Evolutionary conservation across 805 yeast genomes (phyloP).

Genomic region (Hanseniaspora taiwanica): DNA sequence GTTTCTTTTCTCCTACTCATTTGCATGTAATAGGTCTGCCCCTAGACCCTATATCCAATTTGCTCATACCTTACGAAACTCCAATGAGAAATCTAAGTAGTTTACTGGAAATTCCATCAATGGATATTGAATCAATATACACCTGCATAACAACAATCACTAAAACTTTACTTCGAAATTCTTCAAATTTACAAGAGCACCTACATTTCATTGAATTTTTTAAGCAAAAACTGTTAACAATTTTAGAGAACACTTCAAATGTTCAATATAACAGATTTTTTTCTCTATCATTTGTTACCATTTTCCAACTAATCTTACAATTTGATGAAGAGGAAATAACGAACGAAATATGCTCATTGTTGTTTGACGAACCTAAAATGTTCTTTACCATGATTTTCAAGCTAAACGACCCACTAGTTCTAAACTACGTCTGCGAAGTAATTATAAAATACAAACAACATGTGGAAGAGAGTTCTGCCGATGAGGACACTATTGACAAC

Average conservation of each 20-base stretch:
- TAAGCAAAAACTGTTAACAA: background rate
- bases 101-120: background rate
- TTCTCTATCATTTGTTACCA: background rate
- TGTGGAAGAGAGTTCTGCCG: constrained; percentile 8
- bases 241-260: background rate
- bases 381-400: background rate
- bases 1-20: too few species aligned
- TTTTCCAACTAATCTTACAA: background rate
- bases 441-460: constrained; percentile 8
- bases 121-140: background rate
- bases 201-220: background rate
- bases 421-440: constrained; percentile 14
- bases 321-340: background rate
- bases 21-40: too few species aligned
- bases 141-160: background rate
- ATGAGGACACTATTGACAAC: constrained; percentile 10
- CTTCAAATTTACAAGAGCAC: background rate
- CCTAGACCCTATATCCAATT: too few species aligned
- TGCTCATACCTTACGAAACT: background rate
- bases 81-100: background rate
- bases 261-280: background rate
- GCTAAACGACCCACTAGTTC: constrained; percentile 12
- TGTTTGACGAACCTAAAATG: background rate
- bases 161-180: background rate
- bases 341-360: background rate